Conservation (phyloP, 495 filamentous ascomycete species). For the Hyaloscypha variabilis region DNA sequence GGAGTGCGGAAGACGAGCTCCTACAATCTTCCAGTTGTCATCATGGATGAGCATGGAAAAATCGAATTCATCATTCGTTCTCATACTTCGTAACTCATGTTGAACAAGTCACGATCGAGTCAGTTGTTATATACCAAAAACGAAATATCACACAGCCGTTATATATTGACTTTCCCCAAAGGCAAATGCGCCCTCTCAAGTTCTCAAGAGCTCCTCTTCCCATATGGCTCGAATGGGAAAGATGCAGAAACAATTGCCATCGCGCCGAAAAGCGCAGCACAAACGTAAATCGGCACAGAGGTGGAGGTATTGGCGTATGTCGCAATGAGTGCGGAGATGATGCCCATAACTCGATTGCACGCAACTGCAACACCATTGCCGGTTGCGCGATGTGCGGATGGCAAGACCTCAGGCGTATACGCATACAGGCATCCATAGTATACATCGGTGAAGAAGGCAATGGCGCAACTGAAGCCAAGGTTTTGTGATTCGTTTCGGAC, state of each 20-base stretch:
- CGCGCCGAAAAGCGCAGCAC: conserved; percentile 64
- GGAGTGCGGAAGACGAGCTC: neutral
- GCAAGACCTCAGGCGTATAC: conserved; percentile 61
- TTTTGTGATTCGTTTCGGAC: conserved; percentile 62
- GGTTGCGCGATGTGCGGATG: conserved; percentile 69
- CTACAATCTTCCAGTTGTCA: neutral
- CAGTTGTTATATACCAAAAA: neutral
- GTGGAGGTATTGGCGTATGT: conserved; percentile 60
- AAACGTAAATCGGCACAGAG: conserved; percentile 68
- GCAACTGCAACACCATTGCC: conserved; percentile 72
- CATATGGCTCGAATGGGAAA: conserved; percentile 77
- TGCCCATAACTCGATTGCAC: conserved; percentile 73
- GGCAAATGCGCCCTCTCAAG: no score
- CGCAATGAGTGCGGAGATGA: conserved; percentile 67
- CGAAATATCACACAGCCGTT: neutral
- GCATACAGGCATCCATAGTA: conserved; percentile 77
- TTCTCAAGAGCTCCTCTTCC: conserved; percentile 61
- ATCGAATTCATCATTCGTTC: neutral
- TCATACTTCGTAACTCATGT: neutral
- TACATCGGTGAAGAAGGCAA: conserved; percentile 68
- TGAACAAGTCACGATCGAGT: neutral
- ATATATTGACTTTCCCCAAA: neutral
- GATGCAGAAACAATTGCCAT: conserved; percentile 61
- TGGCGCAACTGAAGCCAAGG: conserved; percentile 65
- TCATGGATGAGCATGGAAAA: neutral